These are phyloP conservation scores for Lepidium didymum DNA, from an alignment of 345 rosid genomes.

Conservation along the genomic window DNA sequence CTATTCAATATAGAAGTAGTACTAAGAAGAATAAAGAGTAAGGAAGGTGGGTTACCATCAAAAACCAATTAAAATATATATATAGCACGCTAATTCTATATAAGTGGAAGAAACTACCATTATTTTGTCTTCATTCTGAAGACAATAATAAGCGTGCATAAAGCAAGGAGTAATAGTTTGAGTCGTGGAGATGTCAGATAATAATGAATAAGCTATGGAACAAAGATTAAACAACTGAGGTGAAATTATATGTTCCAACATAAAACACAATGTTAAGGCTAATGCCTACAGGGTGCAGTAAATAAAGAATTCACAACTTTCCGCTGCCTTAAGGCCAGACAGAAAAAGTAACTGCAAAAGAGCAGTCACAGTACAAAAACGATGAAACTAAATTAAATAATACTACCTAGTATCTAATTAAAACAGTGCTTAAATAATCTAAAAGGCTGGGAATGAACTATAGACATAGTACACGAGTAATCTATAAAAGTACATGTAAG, in stretches of 20 bases:
- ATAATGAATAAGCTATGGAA: neutral
- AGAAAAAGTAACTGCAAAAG: neutral
- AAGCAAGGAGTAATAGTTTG: neutral
- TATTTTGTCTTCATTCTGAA: neutral
- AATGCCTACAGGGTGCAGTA: constrained; percentile 1
- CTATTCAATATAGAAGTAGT: neutral
- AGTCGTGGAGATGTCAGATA: neutral
- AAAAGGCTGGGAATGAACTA: neutral
- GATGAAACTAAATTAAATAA: neutral
- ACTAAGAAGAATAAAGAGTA: neutral
- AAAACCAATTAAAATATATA: constrained; percentile 1
- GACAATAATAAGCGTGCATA: neutral
- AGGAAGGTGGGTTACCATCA: neutral
- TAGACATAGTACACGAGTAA: neutral
- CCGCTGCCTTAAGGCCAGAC: neutral
- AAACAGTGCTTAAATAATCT: neutral
- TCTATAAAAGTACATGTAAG: neutral
- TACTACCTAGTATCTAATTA: neutral
- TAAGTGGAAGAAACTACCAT: neutral
- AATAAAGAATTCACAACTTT: neutral
- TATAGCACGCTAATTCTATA: constrained; percentile 3
- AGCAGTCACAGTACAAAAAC: neutral
- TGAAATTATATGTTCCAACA: neutral
- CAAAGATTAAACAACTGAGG: neutral
- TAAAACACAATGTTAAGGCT: neutral